Evolutionary conservation across 257 asterid species (phyloP).

Genomic region (Sherardia arvensis): DNA sequence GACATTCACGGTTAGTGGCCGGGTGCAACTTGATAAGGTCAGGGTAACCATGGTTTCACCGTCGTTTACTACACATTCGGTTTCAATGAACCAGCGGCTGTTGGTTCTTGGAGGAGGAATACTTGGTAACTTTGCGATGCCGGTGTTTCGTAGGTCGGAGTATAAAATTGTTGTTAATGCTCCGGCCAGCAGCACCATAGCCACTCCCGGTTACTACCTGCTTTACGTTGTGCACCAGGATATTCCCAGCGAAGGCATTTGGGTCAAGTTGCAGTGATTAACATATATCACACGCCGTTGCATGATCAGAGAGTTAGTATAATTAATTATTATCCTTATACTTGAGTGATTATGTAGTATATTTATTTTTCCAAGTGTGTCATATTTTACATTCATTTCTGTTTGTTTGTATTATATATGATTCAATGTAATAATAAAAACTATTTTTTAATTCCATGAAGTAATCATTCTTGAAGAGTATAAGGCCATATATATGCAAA

Average conservation of each 20-base stretch:
- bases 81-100: constrained; percentile 39
- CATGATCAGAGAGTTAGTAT: neutral
- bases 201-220: constrained; percentile 31
- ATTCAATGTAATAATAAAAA: neutral
- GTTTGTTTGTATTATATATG: neutral
- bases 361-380: neutral
- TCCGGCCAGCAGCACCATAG: constrained; percentile 16
- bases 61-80: constrained; percentile 32
- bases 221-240: constrained; percentile 28
- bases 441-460: no score
- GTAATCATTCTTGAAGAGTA: no score
- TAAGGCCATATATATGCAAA: no score
- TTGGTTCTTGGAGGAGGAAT: constrained; percentile 11
- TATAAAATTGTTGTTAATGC: constrained; percentile 12
- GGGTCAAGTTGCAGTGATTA: constrained; percentile 30
- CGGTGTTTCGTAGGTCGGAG: constrained; percentile 7
- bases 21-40: neutral
- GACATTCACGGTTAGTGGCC: constrained; percentile 9
- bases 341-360: no score
- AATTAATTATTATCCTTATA: no score
- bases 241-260: constrained; percentile 37
- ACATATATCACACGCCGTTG: no score
- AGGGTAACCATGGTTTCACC: constrained; percentile 35
- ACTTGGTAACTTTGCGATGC: neutral
- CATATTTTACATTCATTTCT: no score